phyloP scores from a whole-genome alignment of 768 basidiomycete species.

The Trametes cinnabarina region DNA sequence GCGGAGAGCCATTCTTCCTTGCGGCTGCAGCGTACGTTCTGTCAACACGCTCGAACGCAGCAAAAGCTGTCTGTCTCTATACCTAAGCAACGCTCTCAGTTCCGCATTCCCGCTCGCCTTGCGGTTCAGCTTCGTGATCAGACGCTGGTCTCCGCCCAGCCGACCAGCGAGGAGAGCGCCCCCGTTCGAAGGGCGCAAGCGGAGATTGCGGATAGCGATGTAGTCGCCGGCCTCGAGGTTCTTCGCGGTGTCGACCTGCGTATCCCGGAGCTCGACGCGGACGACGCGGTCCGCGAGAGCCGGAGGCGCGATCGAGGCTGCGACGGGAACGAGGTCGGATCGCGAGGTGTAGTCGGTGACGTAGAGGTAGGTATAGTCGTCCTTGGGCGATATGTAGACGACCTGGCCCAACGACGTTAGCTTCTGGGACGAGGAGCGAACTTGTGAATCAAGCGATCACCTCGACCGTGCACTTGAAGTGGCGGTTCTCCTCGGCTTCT shows the following conservation, averaged over 20 bases:
- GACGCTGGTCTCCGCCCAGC: constrained; percentile 45
- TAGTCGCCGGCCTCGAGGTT: constrained; percentile 40
- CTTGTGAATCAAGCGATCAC: no score
- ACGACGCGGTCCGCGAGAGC: constrained; percentile 51
- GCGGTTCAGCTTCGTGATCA: constrained; percentile 45
- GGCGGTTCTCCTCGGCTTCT: constrained; percentile 41
- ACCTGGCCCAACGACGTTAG: no score
- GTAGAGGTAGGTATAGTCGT: constrained; percentile 43
- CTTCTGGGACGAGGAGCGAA: no score
- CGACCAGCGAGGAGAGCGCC: constrained; percentile 39
- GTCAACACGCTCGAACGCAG: background rate
- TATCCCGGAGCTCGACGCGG: constrained; percentile 50
- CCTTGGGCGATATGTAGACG: constrained; percentile 39
- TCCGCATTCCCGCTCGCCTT: constrained; percentile 37
- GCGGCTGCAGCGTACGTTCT: constrained; percentile 26
- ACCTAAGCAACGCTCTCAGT: constrained; percentile 44
- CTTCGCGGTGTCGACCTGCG: constrained; percentile 42
- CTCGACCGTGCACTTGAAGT: constrained; percentile 60
- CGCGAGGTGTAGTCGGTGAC: constrained; percentile 68
- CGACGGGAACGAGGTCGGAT: constrained; percentile 36
- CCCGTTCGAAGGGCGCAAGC: constrained; percentile 39
- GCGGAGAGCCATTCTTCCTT: constrained; percentile 31
- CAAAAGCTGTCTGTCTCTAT: constrained; percentile 10
- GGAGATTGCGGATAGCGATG: constrained; percentile 51
- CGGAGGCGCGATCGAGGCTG: constrained; percentile 31